Evolutionary conservation across 495 filamentous ascomycete species (phyloP).

Genomic region (Barbatosphaeria neglecta): DNA sequence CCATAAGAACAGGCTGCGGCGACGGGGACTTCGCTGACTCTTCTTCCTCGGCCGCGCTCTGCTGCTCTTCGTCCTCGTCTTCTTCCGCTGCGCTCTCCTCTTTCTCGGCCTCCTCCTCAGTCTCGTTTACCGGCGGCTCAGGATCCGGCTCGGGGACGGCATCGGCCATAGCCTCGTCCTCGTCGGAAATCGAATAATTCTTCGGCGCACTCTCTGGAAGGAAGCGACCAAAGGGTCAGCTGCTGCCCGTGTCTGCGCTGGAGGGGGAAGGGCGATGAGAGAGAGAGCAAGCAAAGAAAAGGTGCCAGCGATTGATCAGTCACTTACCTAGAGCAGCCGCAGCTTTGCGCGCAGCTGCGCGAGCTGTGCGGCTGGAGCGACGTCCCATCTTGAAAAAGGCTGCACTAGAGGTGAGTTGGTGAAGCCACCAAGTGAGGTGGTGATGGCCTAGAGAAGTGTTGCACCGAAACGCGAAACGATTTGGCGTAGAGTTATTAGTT

Average conservation of each 20-base stretch:
- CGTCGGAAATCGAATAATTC: constrained; percentile 32
- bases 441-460: too few relatives aligned
- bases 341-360: constrained; percentile 32
- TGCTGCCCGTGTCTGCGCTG: neutral
- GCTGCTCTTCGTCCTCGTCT: constrained; percentile 18
- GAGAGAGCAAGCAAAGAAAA: neutral
- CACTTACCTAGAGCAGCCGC: constrained; percentile 34
- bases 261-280: too few relatives aligned
- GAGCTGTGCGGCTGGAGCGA: constrained; percentile 31
- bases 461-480: too few relatives aligned
- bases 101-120: constrained; percentile 18
- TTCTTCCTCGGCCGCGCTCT: constrained; percentile 22
- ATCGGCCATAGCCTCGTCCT: constrained; percentile 40
- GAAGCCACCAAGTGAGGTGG: too few relatives aligned
- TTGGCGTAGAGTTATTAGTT: too few relatives aligned
- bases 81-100: constrained; percentile 30
- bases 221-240: neutral
- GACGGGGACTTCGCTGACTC: constrained; percentile 33
- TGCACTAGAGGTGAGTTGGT: neutral
- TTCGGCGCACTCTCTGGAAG: constrained; percentile 38
- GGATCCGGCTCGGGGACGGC: constrained; percentile 29
- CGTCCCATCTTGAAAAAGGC: constrained; percentile 12
- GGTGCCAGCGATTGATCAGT: too few relatives aligned
- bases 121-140: constrained; percentile 25
- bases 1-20: constrained; percentile 46